Evolutionary conservation across 176 grass and related monocot species (phyloP).

Genomic region (Cocos nucifera): DNA sequence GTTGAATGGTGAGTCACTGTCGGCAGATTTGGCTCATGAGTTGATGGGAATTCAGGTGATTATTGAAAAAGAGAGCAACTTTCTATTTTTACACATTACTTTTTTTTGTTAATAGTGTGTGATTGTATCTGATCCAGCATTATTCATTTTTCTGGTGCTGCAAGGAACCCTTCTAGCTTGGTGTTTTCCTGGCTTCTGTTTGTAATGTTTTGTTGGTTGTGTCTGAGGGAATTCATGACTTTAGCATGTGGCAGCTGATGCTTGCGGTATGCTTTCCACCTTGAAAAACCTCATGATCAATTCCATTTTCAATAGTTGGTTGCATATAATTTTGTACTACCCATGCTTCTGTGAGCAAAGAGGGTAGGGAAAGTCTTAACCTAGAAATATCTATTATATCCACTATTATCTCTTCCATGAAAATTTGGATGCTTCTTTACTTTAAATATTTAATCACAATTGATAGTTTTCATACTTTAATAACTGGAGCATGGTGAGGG

Average conservation of each 20-base stretch:
- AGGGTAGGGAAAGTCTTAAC: too few relatives aligned
- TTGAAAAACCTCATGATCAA: not conserved
- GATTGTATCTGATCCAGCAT: conserved; percentile 33
- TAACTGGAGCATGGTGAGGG: too few relatives aligned
- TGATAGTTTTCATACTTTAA: too few relatives aligned
- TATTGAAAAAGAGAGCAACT: conserved; percentile 7
- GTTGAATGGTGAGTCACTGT: conserved; percentile 53
- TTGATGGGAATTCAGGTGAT: conserved; percentile 93
- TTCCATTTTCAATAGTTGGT: too few relatives aligned
- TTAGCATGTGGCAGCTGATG: conserved; percentile 85
- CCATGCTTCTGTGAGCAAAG: too few relatives aligned
- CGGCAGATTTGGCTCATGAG: conserved; percentile 86
- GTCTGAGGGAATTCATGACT: conserved; percentile 70
- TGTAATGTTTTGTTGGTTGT: conserved; percentile 82
- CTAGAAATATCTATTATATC: too few relatives aligned
- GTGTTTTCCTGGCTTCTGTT: conserved; percentile 88
- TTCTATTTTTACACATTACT: conserved; percentile 6
- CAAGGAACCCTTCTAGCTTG: conserved; percentile 92
- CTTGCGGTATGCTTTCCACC: conserved; percentile 57
- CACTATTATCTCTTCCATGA: too few relatives aligned
- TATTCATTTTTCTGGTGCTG: conserved; percentile 36
- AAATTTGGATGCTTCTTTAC: too few relatives aligned
- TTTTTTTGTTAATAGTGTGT: not conserved
- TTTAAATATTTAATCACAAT: too few relatives aligned
- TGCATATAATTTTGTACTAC: too few relatives aligned